Evolutionary conservation across 2,329 filamentous ascomycete species (phyloP).

Genomic region (Penicillium crustosum): DNA sequence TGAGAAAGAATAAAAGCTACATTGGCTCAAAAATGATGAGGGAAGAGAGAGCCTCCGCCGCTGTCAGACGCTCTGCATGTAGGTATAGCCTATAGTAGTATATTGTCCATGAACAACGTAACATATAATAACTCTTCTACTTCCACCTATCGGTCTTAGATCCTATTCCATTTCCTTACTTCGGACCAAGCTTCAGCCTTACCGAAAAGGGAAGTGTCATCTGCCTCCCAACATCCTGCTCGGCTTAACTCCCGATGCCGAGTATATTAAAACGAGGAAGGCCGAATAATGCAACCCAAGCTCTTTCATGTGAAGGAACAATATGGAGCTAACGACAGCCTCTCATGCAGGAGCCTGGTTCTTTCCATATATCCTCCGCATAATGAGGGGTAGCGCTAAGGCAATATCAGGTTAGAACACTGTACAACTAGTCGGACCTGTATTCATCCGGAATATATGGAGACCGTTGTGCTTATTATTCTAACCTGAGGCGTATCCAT

Average conservation of each 20-base stretch:
- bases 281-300: background rate
- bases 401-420: background rate
- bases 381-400: slow-evolving; percentile 1
- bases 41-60: background rate
- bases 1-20: background rate
- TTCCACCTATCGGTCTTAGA: background rate
- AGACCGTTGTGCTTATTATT: background rate
- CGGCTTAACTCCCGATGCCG: background rate
- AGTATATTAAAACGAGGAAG: background rate
- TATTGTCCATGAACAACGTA: background rate
- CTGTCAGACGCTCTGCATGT: background rate
- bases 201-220: background rate
- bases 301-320: background rate
- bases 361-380: background rate
- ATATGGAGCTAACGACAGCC: background rate
- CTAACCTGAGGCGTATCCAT: background rate
- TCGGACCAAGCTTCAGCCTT: background rate
- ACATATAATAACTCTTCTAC: background rate
- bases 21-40: background rate
- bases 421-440: background rate
- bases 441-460: background rate
- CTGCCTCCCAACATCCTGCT: slow-evolving; percentile 4
- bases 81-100: background rate
- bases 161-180: background rate
- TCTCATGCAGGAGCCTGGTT: background rate